These are phyloP conservation scores for Salix exigua DNA, from an alignment of 345 rosid species.

Conservation along the genomic window DNA sequence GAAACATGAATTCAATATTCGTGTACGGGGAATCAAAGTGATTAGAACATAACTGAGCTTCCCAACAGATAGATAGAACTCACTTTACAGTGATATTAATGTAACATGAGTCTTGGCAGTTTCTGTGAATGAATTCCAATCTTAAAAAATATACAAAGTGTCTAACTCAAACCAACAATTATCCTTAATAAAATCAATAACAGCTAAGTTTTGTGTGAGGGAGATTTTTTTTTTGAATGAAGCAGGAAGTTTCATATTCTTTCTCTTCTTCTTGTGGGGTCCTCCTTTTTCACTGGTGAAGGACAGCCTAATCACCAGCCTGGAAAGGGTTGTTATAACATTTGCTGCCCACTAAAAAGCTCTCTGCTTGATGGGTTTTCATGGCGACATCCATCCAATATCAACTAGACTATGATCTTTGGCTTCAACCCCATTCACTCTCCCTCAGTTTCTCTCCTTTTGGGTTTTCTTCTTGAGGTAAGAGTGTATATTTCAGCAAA, in stretches of 20 bases:
- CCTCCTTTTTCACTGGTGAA: constrained; percentile 19
- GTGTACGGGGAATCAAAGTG: no score
- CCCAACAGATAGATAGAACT: background rate
- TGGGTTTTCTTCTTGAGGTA: constrained; percentile 31
- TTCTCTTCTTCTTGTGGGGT: constrained; percentile 16
- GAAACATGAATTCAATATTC: background rate
- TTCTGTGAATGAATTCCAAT: constrained; percentile 13
- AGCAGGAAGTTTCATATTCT: constrained; percentile 26
- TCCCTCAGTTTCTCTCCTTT: constrained; percentile 9
- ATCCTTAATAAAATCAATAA: background rate
- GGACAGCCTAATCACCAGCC: constrained; percentile 91
- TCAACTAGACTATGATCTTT: constrained; percentile 30
- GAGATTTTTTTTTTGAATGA: background rate
- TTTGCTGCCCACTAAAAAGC: constrained; percentile 34
- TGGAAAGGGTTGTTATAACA: constrained; percentile 57
- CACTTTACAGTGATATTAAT: constrained; percentile 1
- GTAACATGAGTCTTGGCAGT: constrained; percentile 9
- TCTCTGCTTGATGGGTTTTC: constrained; percentile 16
- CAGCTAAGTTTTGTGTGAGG: constrained; percentile 14
- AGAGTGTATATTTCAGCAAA: constrained; percentile 7
- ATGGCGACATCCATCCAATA: constrained; percentile 25
- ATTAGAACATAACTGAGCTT: no score
- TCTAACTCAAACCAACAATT: constrained; percentile 9
- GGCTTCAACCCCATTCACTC: constrained; percentile 7
- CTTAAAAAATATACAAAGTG: constrained; percentile 3